These are phyloP conservation scores for Spathaspora hagerdaliae DNA, from an alignment of 805 yeast genomes.

Conservation along the genomic window DNA sequence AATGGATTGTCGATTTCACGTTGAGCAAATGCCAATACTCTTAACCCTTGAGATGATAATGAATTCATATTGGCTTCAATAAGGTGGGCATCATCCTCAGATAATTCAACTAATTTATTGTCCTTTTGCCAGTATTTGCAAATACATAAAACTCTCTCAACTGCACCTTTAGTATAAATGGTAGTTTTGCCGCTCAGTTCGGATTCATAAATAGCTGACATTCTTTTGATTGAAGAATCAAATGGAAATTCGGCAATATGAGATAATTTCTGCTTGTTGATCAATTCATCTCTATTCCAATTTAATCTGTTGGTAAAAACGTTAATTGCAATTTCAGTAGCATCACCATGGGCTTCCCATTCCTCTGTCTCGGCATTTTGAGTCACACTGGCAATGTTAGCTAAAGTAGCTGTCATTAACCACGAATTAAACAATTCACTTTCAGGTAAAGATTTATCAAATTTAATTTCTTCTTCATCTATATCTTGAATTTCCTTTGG, in stretches of 20 bases:
- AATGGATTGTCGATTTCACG: constrained; percentile 12
- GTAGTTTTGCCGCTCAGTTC: neutral
- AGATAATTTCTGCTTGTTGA: constrained; percentile 4
- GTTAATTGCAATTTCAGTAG: constrained; percentile 33
- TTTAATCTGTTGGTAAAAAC: constrained; percentile 26
- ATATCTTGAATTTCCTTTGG: constrained; percentile 34
- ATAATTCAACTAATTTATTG: constrained; percentile 10
- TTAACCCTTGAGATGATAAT: constrained; percentile 25
- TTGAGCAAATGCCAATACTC: constrained; percentile 30
- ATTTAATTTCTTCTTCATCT: constrained; percentile 25
- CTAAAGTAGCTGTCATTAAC: constrained; percentile 67
- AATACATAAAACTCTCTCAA: constrained; percentile 22
- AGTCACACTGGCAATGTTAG: constrained; percentile 71
- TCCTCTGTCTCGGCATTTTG: constrained; percentile 35
- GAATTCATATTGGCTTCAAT: constrained; percentile 25
- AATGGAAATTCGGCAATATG: constrained; percentile 28
- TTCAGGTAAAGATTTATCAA: constrained; percentile 7
- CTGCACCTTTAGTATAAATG: constrained; percentile 30
- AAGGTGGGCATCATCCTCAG: constrained; percentile 14
- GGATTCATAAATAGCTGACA: constrained; percentile 23
- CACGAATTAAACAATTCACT: constrained; percentile 41
- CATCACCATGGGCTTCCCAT: constrained; percentile 65
- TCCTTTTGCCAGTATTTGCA: constrained; percentile 21
- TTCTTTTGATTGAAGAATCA: constrained; percentile 29
- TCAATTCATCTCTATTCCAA: constrained; percentile 16